phyloP scores from a whole-genome alignment of 441 rosid species.

The Pelargonium myrrhifolium region DNA sequence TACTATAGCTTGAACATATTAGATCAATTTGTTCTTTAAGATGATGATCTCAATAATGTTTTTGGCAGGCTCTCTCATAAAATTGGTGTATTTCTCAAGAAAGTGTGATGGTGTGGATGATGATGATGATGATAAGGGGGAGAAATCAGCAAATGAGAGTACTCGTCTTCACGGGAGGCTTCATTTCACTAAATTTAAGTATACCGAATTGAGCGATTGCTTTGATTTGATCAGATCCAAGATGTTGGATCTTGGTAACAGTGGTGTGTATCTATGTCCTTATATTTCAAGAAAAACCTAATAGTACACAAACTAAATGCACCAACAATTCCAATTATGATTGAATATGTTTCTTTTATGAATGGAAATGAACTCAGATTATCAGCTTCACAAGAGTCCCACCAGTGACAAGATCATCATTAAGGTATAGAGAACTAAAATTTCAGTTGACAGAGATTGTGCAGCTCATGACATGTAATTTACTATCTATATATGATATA shows the following conservation, averaged over 20 bases:
- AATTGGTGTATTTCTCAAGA: conserved; percentile 2
- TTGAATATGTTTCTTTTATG: conserved; percentile 22
- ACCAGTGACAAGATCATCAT: conserved; percentile 32
- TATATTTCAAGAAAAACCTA: not conserved
- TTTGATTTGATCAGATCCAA: conserved; percentile 58
- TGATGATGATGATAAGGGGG: conserved; percentile 24
- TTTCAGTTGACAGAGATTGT: conserved; percentile 5
- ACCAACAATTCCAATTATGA: not conserved
- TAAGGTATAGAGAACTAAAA: conserved; percentile 46
- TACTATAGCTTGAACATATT: too few relatives aligned
- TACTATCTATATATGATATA: conserved; percentile 35
- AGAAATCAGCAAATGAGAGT: conserved; percentile 33
- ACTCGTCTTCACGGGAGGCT: conserved; percentile 50
- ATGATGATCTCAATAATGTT: too few relatives aligned
- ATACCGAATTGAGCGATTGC: conserved; percentile 70
- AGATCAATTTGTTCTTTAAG: too few relatives aligned
- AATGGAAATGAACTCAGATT: conserved; percentile 44
- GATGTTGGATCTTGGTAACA: conserved; percentile 34
- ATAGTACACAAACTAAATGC: too few relatives aligned
- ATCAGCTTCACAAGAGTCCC: conserved; percentile 29
- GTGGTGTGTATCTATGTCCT: conserved; percentile 30
- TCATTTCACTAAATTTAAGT: conserved; percentile 72
- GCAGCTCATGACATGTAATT: not conserved
- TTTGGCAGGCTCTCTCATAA: conserved; percentile 1
- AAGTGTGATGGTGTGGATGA: conserved; percentile 11